Evolutionary conservation across 768 basidiomycete genomes (phyloP).

Genomic region (Cyathus striatus): DNA sequence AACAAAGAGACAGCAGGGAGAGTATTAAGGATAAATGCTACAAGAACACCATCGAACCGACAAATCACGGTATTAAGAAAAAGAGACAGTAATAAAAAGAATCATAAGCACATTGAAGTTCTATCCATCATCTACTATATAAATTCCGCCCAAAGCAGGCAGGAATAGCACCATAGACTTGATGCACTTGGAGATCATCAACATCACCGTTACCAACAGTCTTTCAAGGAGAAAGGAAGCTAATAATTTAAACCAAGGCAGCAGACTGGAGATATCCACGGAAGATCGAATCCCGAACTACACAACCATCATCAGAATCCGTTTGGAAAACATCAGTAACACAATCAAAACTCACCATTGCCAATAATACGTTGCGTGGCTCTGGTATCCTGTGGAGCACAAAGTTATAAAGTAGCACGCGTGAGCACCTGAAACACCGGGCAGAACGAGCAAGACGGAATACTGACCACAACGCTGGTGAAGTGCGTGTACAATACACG

Average conservation of each 20-base stretch:
- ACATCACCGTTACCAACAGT: too few relatives aligned
- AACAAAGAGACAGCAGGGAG: too few relatives aligned
- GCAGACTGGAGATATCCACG: constrained; percentile 70
- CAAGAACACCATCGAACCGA: too few relatives aligned
- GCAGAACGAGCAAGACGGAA: constrained; percentile 7
- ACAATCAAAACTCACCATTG: constrained; percentile 48
- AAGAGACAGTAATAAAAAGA: too few relatives aligned
- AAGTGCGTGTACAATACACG: constrained; percentile 80
- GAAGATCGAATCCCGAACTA: constrained; percentile 74
- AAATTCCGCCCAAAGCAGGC: too few relatives aligned
- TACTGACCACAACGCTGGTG: constrained; percentile 70
- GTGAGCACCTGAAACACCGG: constrained; percentile 1
- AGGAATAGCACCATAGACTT: too few relatives aligned
- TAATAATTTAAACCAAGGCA: constrained; percentile 55
- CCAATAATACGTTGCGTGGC: constrained; percentile 80
- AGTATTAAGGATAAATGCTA: too few relatives aligned
- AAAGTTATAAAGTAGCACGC: not conserved
- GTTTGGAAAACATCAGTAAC: constrained; percentile 3
- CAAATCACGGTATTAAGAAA: too few relatives aligned
- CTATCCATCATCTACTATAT: too few relatives aligned
- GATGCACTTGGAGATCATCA: too few relatives aligned
- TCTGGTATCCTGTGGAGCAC: constrained; percentile 60
- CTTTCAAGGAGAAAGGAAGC: too few relatives aligned
- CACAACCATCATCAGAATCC: constrained; percentile 12
- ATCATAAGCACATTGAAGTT: too few relatives aligned